Evolutionary conservation across 441 rosid genomes (phyloP), one percentile per base, ranked within the genome.

Genomic region (Biscutella laevigata): DNA sequence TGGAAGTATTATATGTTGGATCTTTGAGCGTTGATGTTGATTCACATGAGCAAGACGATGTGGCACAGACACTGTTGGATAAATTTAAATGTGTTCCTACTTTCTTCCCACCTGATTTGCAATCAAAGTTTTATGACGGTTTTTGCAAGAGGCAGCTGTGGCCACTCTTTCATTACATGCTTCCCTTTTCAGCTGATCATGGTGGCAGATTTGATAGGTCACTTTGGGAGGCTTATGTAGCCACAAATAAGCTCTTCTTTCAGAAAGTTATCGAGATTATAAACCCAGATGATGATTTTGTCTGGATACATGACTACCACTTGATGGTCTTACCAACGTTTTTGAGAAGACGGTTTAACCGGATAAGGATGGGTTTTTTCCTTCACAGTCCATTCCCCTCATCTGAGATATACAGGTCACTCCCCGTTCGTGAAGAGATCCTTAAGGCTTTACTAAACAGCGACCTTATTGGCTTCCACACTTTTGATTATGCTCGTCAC

Each of bases 271-370:
- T 76, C 1, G 77, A 76, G 67, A 64, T 76, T 59, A 64, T 76
- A 6, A 76, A 73, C 20, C 77, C 77, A 9, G 81, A 76, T 53
- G 77, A 76, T 47, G 81, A 76, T 59, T 76, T 53, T 44, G 71
- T 76, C 13, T 76, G 81, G 81, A 76, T 76, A 7, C 81, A 76
- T 54, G 81, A 76, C 43, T 76, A 76, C 60, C 81, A 76, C 68
- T 62, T 76, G 68, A 76, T 76, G 81, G 81, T 70, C 51, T 68
- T 76, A 27, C 81, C 81, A 0, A 70, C 81, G 2, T 73, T 76
- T 53, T 44, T 76, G 63, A 70, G 81, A 47, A 76, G 75, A 54
- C 63, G 75, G 44, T 76, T 73, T 44, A 73, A 76, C 53, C 38
- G 77, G 30, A 68, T 76, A 11, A 70, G 77, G 61, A 70, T 76